These are phyloP conservation scores for Zygosaccharomyces pseudobailii DNA, from an alignment of 1,139 yeast species.

Conservation along the genomic window DNA sequence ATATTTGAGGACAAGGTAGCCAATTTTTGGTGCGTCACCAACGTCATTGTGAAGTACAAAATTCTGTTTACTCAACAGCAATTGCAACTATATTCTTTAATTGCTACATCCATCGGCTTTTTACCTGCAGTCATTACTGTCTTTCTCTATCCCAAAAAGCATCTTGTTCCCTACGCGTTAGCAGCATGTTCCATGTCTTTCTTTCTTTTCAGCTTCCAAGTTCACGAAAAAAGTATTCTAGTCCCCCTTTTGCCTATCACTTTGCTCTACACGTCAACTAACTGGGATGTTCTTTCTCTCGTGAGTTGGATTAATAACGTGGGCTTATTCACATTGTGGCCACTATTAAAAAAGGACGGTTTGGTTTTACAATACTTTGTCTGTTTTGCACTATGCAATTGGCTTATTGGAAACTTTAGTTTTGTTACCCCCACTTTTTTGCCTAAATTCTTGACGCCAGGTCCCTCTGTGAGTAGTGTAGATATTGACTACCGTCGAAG, in stretches of 20 bases:
- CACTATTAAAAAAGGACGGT: constrained; percentile 73
- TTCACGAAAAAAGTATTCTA: constrained; percentile 87
- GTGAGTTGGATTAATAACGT: constrained; percentile 85
- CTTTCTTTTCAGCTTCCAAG: constrained; percentile 88
- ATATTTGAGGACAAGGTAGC: constrained; percentile 98
- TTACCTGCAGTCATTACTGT: constrained; percentile 59
- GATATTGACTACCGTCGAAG: constrained; percentile 37
- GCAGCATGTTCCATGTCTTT: constrained; percentile 85
- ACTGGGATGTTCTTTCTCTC: constrained; percentile 58
- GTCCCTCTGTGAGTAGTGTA: constrained; percentile 37
- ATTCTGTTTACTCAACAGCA: constrained; percentile 49
- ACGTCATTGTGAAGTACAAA: constrained; percentile 69
- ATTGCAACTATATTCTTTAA: constrained; percentile 58
- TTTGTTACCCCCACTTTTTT: constrained; percentile 40
- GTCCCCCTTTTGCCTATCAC: constrained; percentile 85
- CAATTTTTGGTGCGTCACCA: constrained; percentile 92
- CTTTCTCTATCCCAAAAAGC: constrained; percentile 49
- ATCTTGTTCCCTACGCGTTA: constrained; percentile 63
- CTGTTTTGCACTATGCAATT: constrained; percentile 62
- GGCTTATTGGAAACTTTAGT: constrained; percentile 68
- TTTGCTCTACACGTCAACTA: constrained; percentile 55
- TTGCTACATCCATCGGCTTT: constrained; percentile 60
- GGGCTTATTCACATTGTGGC: constrained; percentile 83
- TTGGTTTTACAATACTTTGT: constrained; percentile 67
- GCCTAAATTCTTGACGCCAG: constrained; percentile 41